Evolutionary conservation across 148 eudicot genomes (phyloP), one percentile per base, ranked within the genome.

Genomic region (Rhododendron mucronatum): DNA sequence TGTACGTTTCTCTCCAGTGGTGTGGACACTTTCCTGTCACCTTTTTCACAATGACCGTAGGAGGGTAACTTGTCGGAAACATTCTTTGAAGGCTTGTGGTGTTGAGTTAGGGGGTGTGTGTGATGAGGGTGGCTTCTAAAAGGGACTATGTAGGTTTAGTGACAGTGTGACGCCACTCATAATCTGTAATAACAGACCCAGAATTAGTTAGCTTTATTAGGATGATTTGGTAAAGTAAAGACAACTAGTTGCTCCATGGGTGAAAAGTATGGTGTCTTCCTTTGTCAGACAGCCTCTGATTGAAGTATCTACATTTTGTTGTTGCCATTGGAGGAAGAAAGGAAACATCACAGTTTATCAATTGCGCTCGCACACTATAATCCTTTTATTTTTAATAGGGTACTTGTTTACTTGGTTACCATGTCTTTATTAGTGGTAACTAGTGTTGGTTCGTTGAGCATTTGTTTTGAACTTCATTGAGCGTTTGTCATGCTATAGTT

Each of bases 151-250:
- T 6, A 30, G 45, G 83, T 80, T 47, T 8, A 2, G 30, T 44
- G 23, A 18, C 23, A 4, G 61, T 18, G 59, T 53, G 59, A 80
- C 23, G 1, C 55, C 39, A 7, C 10, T 28, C 57, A 35, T 15
- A 81, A 81, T 80, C 65, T 80, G 44, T 45, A 11, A 80, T 80
- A 28, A 30, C n/a, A 7, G 30, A 7, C 20, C 65, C 65, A 51
- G 23, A 80, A 80, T 30, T 80, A 80, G 83, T 80, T 16, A 53
- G 59, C 41, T 80, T 13, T 10, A 53, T 33, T 81, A 37, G 83
- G 47, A 81, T 35, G 44, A 81, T 9, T 55, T 81, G 23, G 26
- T 80, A 23, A 47, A 47, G 50, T 41, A 47, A 41, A 55, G 69
- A 81, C 26, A 28, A 57, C 28, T 81, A 35, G 69, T 35, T 33